These are phyloP conservation scores for Fraxinus floribunda DNA, from an alignment of 305 asterid species.

Conservation along the genomic window DNA sequence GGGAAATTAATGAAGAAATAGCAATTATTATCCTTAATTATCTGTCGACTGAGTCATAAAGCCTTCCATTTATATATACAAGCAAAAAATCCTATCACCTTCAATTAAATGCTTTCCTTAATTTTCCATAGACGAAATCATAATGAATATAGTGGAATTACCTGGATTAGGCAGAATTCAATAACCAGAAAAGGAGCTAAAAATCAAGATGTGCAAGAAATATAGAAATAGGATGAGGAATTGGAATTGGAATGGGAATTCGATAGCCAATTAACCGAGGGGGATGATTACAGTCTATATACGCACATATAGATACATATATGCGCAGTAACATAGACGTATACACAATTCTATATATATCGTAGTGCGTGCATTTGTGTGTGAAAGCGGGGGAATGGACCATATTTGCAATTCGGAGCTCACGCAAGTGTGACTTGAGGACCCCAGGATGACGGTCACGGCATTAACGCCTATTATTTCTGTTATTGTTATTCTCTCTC, in stretches of 20 bases:
- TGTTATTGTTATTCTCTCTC: background rate
- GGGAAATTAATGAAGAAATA: background rate
- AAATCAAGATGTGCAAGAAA: background rate
- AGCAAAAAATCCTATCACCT: background rate
- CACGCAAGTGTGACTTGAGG: background rate
- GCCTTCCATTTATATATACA: background rate
- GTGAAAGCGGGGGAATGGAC: background rate
- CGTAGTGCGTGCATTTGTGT: background rate
- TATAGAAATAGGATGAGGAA: background rate
- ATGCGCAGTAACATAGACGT: background rate
- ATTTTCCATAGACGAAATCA: background rate
- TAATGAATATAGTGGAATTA: background rate
- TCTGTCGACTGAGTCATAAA: background rate
- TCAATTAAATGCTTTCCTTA: background rate
- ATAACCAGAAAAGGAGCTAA: background rate
- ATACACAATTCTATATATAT: background rate
- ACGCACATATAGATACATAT: background rate
- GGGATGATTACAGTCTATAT: background rate
- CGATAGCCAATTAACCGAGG: background rate
- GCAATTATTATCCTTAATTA: background rate
- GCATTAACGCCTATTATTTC: background rate
- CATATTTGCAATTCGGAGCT: background rate
- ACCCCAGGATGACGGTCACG: background rate
- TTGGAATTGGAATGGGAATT: background rate
- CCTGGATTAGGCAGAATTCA: background rate